Evolutionary conservation across 2,329 filamentous ascomycete genomes (phyloP).

Genomic region (Aspergillus sp.): DNA sequence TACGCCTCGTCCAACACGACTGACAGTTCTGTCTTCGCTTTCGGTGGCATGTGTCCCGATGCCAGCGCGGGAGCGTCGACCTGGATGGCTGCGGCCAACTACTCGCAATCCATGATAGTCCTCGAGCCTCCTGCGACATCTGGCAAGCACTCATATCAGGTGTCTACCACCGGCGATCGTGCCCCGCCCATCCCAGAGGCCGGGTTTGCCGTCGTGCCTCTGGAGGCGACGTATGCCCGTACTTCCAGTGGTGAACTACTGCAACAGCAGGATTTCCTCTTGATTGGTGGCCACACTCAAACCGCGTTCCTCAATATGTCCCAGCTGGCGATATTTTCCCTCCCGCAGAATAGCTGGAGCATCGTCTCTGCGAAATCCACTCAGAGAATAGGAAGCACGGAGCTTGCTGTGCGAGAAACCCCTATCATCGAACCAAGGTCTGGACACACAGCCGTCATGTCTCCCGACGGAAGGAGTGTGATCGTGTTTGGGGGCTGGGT

Average conservation of each 20-base stretch:
- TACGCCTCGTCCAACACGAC: slow-evolving; percentile 61
- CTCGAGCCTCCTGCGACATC: slow-evolving; percentile 37
- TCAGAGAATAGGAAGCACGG: slow-evolving; percentile 44
- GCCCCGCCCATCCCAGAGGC: slow-evolving; percentile 76
- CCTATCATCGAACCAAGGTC: slow-evolving; percentile 71
- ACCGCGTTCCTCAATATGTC: slow-evolving; percentile 92
- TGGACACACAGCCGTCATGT: slow-evolving; percentile 81
- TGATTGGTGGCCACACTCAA: slow-evolving; percentile 82
- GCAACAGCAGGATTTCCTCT: slow-evolving; percentile 73
- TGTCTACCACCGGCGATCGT: slow-evolving; percentile 49
- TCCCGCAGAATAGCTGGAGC: slow-evolving; percentile 83
- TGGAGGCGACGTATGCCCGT: slow-evolving; percentile 69
- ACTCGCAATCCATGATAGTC: slow-evolving; percentile 76
- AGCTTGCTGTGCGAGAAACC: slow-evolving; percentile 54
- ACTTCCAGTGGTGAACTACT: slow-evolving; percentile 60
- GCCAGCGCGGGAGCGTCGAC: slow-evolving; percentile 41
- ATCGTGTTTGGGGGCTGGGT: slow-evolving; percentile 91
- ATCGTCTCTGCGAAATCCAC: slow-evolving; percentile 66
- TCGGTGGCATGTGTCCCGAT: slow-evolving; percentile 84
- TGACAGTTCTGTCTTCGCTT: slow-evolving; percentile 60
- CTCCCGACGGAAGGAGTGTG: slow-evolving; percentile 72
- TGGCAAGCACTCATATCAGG: slow-evolving; percentile 35
- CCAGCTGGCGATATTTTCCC: slow-evolving; percentile 78
- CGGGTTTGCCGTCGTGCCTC: slow-evolving; percentile 76
- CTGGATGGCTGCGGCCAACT: slow-evolving; percentile 70